Evolutionary conservation across 345 rosid genomes (phyloP).

Genomic region (Excoecaria cochinchinensis): DNA sequence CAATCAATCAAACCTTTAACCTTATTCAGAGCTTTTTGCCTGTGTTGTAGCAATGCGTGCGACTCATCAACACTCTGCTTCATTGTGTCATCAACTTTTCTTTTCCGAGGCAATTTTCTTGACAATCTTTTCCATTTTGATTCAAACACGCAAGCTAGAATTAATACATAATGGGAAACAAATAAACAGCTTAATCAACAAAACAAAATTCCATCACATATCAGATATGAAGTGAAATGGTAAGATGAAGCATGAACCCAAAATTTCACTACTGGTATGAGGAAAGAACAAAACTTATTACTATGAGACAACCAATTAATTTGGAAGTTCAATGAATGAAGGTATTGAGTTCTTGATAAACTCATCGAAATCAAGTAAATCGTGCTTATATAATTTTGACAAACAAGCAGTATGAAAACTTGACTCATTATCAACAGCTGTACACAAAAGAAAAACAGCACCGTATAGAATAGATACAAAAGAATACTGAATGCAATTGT

Average conservation of each 20-base stretch:
- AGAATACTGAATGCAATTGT: no score
- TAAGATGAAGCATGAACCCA: not conserved
- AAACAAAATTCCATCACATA: not conserved
- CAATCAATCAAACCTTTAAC: slow-evolving; percentile 38
- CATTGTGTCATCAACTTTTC: slow-evolving; percentile 14
- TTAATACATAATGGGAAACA: not conserved
- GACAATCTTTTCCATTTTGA: slow-evolving; percentile 54
- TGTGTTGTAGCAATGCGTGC: slow-evolving; percentile 40
- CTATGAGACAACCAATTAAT: no score
- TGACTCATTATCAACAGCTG: no score
- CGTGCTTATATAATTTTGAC: no score
- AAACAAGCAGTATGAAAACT: no score
- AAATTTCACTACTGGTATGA: not conserved
- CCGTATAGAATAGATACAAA: no score
- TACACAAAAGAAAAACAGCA: no score
- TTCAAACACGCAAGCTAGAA: slow-evolving; percentile 47
- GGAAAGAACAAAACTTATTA: not conserved
- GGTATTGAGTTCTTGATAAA: no score
- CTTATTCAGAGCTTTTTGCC: slow-evolving; percentile 40
- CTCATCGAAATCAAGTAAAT: no score
- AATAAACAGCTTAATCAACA: not conserved
- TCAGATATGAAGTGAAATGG: not conserved
- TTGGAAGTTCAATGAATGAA: no score
- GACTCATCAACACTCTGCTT: slow-evolving; percentile 31
- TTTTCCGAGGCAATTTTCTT: slow-evolving; percentile 43